A percentile compares a stretch with the other conserved stretches of the same genome.
Evolutionary conservation across 139 green algal genomes (phyloP).

Genomic region (Chlorella sp.): DNA sequence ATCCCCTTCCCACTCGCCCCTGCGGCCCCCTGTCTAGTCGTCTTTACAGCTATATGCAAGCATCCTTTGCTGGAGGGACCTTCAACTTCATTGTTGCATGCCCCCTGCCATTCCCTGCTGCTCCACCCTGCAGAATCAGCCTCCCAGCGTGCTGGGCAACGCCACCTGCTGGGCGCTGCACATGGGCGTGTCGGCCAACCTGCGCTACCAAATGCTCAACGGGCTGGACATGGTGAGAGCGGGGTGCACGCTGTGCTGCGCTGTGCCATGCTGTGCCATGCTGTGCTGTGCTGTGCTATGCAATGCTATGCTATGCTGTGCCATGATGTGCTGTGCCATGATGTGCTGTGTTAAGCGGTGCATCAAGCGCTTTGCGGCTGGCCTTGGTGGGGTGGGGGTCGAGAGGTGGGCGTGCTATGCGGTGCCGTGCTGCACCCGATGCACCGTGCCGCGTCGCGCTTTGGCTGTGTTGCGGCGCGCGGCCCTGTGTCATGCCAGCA

Average conservation of each 20-base stretch:
- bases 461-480: not conserved
- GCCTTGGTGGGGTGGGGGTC: too few species aligned
- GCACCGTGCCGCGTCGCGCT: too few species aligned
- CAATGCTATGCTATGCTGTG: not conserved
- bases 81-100: too few species aligned
- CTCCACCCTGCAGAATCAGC: constrained; percentile 71
- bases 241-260: not conserved
- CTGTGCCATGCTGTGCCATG: not conserved
- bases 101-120: not conserved
- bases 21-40: too few species aligned
- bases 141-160: constrained; percentile 86
- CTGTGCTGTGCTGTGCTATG: not conserved
- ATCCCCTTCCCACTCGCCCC: too few species aligned
- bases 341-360: too few species aligned
- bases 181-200: constrained; percentile 93
- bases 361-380: too few species aligned
- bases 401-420: too few species aligned
- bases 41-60: too few species aligned
- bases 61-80: too few species aligned
- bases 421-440: too few species aligned
- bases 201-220: constrained; percentile 94
- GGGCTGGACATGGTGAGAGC: constrained; percentile 87
- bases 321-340: not conserved
- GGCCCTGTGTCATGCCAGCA: too few species aligned
- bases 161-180: constrained; percentile 86